Evolutionary conservation across 805 yeast species (phyloP), one percentile per base, ranked within the genome.

Genomic region (Candida incommunis): DNA sequence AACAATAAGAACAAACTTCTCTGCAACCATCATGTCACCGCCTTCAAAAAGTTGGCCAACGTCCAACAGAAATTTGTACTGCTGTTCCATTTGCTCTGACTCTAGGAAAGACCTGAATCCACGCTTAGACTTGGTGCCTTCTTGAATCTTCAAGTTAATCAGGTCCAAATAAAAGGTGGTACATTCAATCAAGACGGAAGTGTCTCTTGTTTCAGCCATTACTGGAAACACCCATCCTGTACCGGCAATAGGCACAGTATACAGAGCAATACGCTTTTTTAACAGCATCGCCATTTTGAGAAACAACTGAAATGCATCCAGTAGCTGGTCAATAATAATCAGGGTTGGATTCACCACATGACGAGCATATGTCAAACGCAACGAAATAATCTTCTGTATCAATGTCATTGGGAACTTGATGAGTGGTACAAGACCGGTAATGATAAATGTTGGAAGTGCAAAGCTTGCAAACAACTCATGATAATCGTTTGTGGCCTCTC

Each of bases 251-350:
- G 74, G 73, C 2, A 61, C 59, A 1, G 65, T 54, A 63, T 72
- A 80, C 42, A 74, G 79, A 23, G 70, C 63, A 41, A 81, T 72
- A 0, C 85, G 76, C 46, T 74, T 75, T 57, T 86, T 80, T 43
- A 87, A 75, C 51, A 77, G 82, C 16, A 85, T 69, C 0, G 95
- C 88, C 26, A 87, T 66, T 42, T 75, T 72, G 46, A 90, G 74
- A 58, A 85, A 86, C 2, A 79, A 72, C 52, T 79, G 79, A 58
- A 90, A 82, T 59, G 86, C 95, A 41, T 77, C 87, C 49, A 90
- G 74, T 73, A 86, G 81, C 63, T 90, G 96, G 61, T 92, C 98
- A 53, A 92, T 84, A 80, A 86, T 84, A 87, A 86, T 82, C 78
- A 88, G 76, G 0, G 96, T 87, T 1, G 96, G 95, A 54, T 81